These are phyloP conservation scores for Mucor ambiguus DNA, from an alignment of 371 early-diverging fungal genomes.

Conservation along the genomic window DNA sequence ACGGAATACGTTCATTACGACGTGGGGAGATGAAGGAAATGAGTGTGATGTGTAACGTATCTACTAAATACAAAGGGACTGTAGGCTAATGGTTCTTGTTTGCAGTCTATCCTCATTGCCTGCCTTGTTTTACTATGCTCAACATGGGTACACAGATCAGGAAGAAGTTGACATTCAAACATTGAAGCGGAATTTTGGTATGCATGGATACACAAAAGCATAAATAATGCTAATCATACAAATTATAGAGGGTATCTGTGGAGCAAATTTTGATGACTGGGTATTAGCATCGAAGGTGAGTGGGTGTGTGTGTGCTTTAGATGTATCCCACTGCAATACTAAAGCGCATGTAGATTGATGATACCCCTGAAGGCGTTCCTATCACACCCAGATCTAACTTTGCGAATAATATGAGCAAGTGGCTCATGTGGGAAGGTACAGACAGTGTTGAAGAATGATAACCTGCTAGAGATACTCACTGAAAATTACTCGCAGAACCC, in stretches of 20 bases:
- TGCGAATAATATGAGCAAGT: slow-evolving; percentile 81
- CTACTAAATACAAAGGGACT: neutral
- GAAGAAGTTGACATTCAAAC: slow-evolving; percentile 60
- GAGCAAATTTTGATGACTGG: slow-evolving; percentile 79
- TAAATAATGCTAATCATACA: neutral
- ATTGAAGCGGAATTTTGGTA: slow-evolving; percentile 67
- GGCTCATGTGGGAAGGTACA: slow-evolving; percentile 83
- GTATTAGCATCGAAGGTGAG: slow-evolving; percentile 64
- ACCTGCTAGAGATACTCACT: neutral
- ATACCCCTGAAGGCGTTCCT: slow-evolving; percentile 48
- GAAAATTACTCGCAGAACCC: slow-evolving; percentile 56
- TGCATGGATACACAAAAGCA: neutral
- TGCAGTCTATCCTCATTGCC: slow-evolving; percentile 71
- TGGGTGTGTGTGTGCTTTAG: neutral
- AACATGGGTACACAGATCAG: slow-evolving; percentile 70
- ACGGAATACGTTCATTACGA: slow-evolving; percentile 76
- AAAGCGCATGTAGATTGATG: slow-evolving; percentile 52
- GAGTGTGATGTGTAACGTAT: slow-evolving; percentile 76
- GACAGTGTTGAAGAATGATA: neutral
- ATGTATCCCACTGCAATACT: neutral
- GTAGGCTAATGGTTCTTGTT: neutral
- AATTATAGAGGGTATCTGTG: slow-evolving; percentile 69
- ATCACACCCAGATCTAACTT: slow-evolving; percentile 57
- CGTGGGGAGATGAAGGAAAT: slow-evolving; percentile 92
- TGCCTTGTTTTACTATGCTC: slow-evolving; percentile 74